Evolutionary conservation across 1,284 basidiomycete species (phyloP), one percentile per base, ranked within the genome.

Genomic region (Inonotus obliquus): DNA sequence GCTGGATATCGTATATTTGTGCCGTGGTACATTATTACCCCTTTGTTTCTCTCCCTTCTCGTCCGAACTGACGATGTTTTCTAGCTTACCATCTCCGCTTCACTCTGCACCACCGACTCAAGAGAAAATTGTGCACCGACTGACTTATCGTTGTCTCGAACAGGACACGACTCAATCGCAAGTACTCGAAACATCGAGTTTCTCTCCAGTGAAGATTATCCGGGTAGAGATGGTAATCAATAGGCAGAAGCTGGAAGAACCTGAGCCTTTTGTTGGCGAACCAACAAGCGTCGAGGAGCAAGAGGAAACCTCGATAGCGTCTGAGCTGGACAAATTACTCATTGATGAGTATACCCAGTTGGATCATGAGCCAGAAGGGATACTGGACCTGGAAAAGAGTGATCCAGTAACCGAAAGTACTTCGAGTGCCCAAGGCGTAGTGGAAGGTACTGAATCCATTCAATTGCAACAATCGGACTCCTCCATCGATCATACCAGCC

Each of bases 61-160:
- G 10, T 27, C 35, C 13, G 10, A 27, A 39, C 54, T 19, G 39
- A 54, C 59, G 37, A 23, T 54, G 58, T 53, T 32, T 44, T 57
- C 37, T 37, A 61, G 87, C 69, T 67, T 82, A 35, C 84, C 84
- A 27, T 61, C 74, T 10, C 60, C 70, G 4, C 66, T 84, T 45
- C 70, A 79, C 38, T 70, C 76, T 52, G 68, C 72, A 11, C 63
- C 71, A 9, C 76, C 76, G 7, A 60, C 67, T 21, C 68, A 75
- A 62, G 79, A 79, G 63, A 75, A 68, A 57, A 64, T 77, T 54
- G 59, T 84, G 11, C 82, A 83, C 65, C 81, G 86, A 32, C 70
- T 90, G 29, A 68, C 83, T 52, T 91, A 90, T 69, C 78, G 73
- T 63, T 75, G 77, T 11, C 60, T 76, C 19, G 54, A 14, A 19